phyloP scores from a whole-genome alignment of 768 basidiomycete genomes.

The Auriculariales sp. region DNA sequence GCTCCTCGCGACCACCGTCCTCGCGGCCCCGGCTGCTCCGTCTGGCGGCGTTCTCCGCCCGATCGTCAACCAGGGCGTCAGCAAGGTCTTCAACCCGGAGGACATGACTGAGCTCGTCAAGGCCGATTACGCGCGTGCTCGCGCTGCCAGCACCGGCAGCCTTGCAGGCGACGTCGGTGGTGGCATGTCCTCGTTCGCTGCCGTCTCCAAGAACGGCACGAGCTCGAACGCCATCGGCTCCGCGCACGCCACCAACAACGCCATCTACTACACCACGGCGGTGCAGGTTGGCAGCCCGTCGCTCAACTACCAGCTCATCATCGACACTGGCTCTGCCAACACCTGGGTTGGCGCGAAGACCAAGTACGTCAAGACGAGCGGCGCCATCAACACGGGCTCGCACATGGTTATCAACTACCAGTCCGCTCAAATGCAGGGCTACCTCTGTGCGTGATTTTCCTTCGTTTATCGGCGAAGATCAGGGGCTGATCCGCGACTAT shows the following conservation, averaged over 20 bases:
- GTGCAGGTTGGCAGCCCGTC: background rate
- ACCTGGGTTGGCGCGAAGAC: slow-evolving; percentile 18
- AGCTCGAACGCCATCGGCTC: background rate
- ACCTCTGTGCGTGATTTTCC: slow-evolving; percentile 14
- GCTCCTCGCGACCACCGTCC: background rate
- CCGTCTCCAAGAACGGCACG: background rate
- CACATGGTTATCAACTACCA: slow-evolving; percentile 2
- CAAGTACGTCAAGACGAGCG: slow-evolving; percentile 10
- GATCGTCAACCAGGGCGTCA: background rate
- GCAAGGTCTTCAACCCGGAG: background rate
- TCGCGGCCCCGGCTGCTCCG: background rate
- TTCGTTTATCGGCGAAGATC: background rate
- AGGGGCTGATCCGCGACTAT: background rate
- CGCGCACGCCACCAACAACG: background rate
- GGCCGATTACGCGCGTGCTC: background rate
- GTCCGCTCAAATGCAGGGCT: slow-evolving; percentile 19
- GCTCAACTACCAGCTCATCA: slow-evolving; percentile 9
- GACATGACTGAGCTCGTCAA: background rate
- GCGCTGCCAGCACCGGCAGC: background rate
- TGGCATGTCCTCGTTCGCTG: background rate
- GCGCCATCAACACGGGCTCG: slow-evolving; percentile 11
- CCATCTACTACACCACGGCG: background rate
- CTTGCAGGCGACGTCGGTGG: too few species aligned
- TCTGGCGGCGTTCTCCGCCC: background rate
- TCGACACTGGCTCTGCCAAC: slow-evolving; percentile 20